phyloP scores from a whole-genome alignment of 768 basidiomycete species.

The Filobasidium wieringae region DNA sequence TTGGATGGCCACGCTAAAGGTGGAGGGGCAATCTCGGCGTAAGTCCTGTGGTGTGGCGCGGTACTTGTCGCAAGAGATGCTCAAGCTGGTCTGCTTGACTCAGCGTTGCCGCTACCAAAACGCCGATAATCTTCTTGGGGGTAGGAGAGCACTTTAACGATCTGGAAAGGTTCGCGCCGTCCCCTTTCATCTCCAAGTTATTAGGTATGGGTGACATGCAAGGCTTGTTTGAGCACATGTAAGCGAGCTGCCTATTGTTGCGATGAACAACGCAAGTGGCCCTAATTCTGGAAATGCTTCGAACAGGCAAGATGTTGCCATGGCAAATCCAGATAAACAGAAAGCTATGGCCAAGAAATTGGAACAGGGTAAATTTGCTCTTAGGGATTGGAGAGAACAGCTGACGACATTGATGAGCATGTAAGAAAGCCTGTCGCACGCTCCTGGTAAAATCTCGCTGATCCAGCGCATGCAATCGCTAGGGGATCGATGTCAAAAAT shows the following conservation, averaged over 20 bases:
- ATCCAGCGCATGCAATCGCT: conserved; percentile 10
- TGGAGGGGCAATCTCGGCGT: conserved; percentile 98
- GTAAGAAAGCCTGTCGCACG: conserved; percentile 48
- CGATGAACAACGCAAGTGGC: background rate
- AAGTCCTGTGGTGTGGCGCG: too few relatives aligned
- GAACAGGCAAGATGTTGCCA: conserved; percentile 64
- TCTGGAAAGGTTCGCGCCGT: conserved; percentile 86
- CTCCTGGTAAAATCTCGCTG: background rate
- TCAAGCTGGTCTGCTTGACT: background rate
- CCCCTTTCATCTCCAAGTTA: conserved; percentile 93
- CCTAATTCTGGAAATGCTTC: background rate
- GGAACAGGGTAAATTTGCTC: conserved; percentile 81
- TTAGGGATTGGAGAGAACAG: conserved; percentile 95
- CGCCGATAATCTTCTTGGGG: conserved; percentile 96
- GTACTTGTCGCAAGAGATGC: background rate
- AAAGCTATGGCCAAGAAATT: conserved; percentile 96
- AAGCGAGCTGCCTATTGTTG: conserved; percentile 1
- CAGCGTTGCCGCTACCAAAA: conserved; percentile 96
- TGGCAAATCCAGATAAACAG: conserved; percentile 90
- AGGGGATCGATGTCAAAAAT: conserved; percentile 99
- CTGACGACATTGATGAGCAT: conserved; percentile 97
- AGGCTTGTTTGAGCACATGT: conserved; percentile 94
- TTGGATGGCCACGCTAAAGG: conserved; percentile 99
- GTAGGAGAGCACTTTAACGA: conserved; percentile 97
- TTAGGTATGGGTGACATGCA: conserved; percentile 93